Base-by-base conservation (phyloP, 441 rosid genomes). In the Hura crepitans region DNA sequence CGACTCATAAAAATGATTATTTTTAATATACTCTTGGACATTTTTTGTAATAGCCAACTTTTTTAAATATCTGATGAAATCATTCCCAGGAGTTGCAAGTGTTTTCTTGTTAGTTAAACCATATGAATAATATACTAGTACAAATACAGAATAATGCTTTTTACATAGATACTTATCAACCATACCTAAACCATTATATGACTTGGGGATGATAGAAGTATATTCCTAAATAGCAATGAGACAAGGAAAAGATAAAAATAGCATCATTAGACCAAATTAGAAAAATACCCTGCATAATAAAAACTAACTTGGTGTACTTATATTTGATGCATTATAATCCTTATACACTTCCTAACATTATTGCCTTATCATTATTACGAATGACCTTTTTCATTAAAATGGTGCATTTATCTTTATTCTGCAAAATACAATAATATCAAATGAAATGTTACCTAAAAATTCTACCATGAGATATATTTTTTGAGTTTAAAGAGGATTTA, bases 271-370 rank as follows among this genome's bases (percentile, higher is more conserved):
- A 23, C 14, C 5, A 23, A 55, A 55, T 23, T 55, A 11, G 30
- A 55, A 20, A 6, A 55, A 23, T 0, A 22, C 59, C 20, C 13
- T 1, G 31, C 14, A 55, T 1, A 55, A 55, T 22, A 1, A 22
- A 55, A 55, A 23, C 30, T 55, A 55, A 55, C 59, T 55, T 55
- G 59, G 30, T 55, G 30, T 55, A 55, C 59, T 55, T 55, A 23
- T 12, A 6, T 33, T 33, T 33, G 37, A 33, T 33, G 2, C 37
- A 17, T 47, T 47, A 47, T 47, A 47, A 1, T 47, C 18, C 51
- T 47, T 47, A 47, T 47, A 11, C 4, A 47, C 5, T n/a, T 17
- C 15, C 15, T 6, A 47, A 47, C 51, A 59, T 31, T 30, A 59
- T 31, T 31, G 43, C 2, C 43, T 6, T 55, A 23, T 59, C 4